Evolutionary conservation across 805 yeast species (phyloP).

Genomic region (Saturnispora silvae): DNA sequence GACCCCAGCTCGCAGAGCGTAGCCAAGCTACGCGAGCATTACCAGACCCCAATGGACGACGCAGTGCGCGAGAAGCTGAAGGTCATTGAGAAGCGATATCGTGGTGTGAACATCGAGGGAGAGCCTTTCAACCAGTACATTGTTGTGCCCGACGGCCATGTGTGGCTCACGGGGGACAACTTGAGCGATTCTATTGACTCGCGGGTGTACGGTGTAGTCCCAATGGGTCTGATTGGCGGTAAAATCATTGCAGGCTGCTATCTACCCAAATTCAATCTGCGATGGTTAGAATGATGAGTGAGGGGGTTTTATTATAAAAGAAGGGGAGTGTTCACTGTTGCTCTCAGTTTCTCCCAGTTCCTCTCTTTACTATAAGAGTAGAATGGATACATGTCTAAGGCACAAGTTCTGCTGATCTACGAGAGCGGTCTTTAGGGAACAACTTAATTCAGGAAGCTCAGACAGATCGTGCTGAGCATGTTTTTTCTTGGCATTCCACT

Average conservation of each 20-base stretch:
- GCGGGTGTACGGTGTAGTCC: constrained; percentile 79
- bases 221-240: constrained; percentile 81
- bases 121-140: constrained; percentile 41
- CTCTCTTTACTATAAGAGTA: too few species aligned
- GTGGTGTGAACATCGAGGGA: constrained; percentile 14
- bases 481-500: too few species aligned
- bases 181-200: constrained; percentile 81
- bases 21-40: constrained; percentile 18
- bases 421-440: too few species aligned
- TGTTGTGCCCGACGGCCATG: constrained; percentile 85
- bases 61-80: constrained; percentile 2
- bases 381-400: too few species aligned
- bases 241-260: constrained; percentile 67
- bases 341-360: too few species aligned
- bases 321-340: too few species aligned
- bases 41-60: neutral
- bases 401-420: too few species aligned
- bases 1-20: constrained; percentile 64
- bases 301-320: too few species aligned
- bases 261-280: constrained; percentile 36
- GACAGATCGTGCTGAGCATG: too few species aligned
- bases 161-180: constrained; percentile 97
- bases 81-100: constrained; percentile 1
- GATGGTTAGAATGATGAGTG: constrained; percentile 31
- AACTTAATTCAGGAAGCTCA: too few species aligned